Base-by-base conservation (phyloP, 2,329 filamentous ascomycete species). In the Xenosphaeropsis pyriputrescens region DNA sequence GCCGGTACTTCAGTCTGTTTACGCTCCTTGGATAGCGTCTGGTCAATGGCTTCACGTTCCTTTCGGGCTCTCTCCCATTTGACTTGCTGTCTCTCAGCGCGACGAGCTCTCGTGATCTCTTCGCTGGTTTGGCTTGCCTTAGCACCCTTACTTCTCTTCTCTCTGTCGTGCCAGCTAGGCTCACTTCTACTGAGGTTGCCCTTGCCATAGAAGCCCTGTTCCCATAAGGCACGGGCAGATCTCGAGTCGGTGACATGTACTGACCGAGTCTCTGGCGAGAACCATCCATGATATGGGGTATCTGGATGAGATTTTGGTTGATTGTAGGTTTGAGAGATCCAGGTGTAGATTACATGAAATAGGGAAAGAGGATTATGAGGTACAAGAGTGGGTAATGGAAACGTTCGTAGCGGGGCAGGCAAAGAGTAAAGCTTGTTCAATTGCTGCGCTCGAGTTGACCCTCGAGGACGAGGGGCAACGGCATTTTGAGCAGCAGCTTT, bases 171-270 rank as follows among this genome's bases (percentile, higher is more conserved):
- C 91, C 91, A 98, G 48, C 78, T 91, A 3, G 89, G 89, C 57
- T 98, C 89, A 65, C 88, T 95, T 50, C 93, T 76, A 62, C 88
- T 95, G 41, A 96, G 64, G 49, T 68, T 89, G 33, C 91, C 91
- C 58, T 95, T 95, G 35, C 93, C 93, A 58, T 89, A 98, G 60
- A 98, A 98, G 5, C 91, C 91, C 62, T 93, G 85, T 58, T 94
- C 84, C 91, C 93, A 98, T 17, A 98, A 60, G 1, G 79, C 85
- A 39, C 81, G 70, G 44, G 93, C 79, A 3, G 85, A 79, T 39
- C 68, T 67, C 18, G 75, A 65, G 55, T 95, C 80, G 14, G 75
- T 85, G 40, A 98, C 69, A 54, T 94, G 85, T 13, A 98, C 72
- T 0, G 86, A 91, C 19, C 79, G 75, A 3, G 85, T 93, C 40